Evolutionary conservation across 1,284 basidiomycete genomes (phyloP).

Genomic region (Rhizoctonia solani): DNA sequence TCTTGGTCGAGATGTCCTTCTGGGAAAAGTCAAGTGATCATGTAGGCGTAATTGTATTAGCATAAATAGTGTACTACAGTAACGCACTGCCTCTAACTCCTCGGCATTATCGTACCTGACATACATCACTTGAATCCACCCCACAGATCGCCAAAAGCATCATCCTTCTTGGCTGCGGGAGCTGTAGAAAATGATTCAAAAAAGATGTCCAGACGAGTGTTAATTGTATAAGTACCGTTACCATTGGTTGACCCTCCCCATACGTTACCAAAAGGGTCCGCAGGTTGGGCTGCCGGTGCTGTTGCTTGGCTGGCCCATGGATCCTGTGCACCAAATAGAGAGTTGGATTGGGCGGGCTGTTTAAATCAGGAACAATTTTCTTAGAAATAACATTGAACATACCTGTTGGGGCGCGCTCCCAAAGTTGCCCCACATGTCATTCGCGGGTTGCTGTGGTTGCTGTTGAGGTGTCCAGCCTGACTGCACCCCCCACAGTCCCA

Average conservation of each 20-base stretch:
- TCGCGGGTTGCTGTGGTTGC: slow-evolving; percentile 1
- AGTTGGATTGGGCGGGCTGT: slow-evolving; percentile 5
- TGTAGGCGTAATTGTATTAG: not conserved
- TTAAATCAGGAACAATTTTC: not conserved
- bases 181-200: slow-evolving; percentile 36
- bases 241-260: slow-evolving; percentile 26
- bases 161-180: slow-evolving; percentile 63
- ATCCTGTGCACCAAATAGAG: slow-evolving; percentile 9
- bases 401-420: slow-evolving; percentile 27
- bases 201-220: slow-evolving; percentile 6
- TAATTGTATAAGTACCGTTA: not conserved
- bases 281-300: slow-evolving; percentile 2
- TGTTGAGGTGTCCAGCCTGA: slow-evolving; percentile 58
- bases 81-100: slow-evolving; percentile 6
- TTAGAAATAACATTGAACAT: not conserved
- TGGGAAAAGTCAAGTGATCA: slow-evolving; percentile 11
- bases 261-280: slow-evolving; percentile 27
- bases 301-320: not conserved
- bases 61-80: slow-evolving; percentile 5
- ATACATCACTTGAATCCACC: slow-evolving; percentile 68
- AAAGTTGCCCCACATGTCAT: slow-evolving; percentile 30
- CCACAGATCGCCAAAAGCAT: slow-evolving; percentile 80
- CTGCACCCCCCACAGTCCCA: slow-evolving; percentile 64
- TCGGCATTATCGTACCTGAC: not conserved
- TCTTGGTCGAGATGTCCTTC: not conserved